Conservation (phyloP, 495 filamentous ascomycete genomes). For the Penicillium macrosclerotiorum region DNA sequence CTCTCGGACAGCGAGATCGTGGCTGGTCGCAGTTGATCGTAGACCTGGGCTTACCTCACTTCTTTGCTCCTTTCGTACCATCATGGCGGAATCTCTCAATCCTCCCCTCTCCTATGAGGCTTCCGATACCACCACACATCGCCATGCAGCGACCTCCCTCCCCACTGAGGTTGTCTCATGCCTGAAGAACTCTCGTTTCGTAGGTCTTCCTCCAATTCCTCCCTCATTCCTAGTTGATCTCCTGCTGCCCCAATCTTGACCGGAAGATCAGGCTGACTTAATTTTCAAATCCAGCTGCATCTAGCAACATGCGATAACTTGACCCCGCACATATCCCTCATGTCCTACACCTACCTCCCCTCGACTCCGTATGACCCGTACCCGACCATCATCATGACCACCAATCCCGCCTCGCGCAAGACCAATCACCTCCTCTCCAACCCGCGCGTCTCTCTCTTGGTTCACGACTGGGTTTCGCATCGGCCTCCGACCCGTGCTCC, state of each 20-base stretch:
- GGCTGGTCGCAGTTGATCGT: not conserved
- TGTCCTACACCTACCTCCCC: slow-evolving; percentile 98
- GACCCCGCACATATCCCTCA: slow-evolving; percentile 89
- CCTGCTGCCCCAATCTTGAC: not conserved
- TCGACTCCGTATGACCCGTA: slow-evolving; percentile 68
- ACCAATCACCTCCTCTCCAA: slow-evolving; percentile 83
- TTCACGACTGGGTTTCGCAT: slow-evolving; percentile 98
- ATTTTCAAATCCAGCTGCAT: slow-evolving; percentile 64
- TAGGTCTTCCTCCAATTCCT: slow-evolving; percentile 38
- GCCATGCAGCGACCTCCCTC: slow-evolving; percentile 63
- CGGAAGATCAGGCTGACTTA: slow-evolving; percentile 1
- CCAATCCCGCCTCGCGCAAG: slow-evolving; percentile 84
- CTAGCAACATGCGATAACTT: slow-evolving; percentile 83
- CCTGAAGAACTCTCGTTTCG: slow-evolving; percentile 92
- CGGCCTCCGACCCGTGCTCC: slow-evolving; percentile 74
- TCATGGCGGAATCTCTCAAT: slow-evolving; percentile 47
- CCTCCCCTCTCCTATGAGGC: slow-evolving; percentile 72
- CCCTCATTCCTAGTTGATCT: too few relatives aligned
- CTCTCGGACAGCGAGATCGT: slow-evolving; percentile 6
- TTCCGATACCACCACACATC: slow-evolving; percentile 68
- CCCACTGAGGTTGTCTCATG: slow-evolving; percentile 85
- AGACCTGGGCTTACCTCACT: not conserved
- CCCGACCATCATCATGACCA: slow-evolving; percentile 90
- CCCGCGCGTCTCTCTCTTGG: slow-evolving; percentile 88
- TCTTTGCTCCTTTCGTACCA: slow-evolving; percentile 4